These are phyloP conservation scores for Xerophyta viscosa DNA, from an alignment of 106 monocot genomes.

Conservation along the genomic window DNA sequence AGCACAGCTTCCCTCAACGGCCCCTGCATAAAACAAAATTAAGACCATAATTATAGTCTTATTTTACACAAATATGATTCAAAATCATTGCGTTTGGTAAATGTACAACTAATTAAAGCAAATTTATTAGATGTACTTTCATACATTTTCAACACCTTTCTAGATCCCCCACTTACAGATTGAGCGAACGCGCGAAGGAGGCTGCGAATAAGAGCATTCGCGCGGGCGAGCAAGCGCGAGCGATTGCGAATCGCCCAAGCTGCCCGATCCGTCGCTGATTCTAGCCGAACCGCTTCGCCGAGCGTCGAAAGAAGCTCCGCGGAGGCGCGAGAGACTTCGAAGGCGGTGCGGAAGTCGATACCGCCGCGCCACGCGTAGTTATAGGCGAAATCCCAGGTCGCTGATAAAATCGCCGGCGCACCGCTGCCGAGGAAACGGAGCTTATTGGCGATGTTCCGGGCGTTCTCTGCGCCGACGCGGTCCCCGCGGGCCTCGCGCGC, in stretches of 20 bases:
- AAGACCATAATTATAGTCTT: too few species aligned
- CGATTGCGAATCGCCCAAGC: slow-evolving; percentile 43
- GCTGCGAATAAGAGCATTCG: slow-evolving; percentile 23
- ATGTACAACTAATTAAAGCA: neutral
- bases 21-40: slow-evolving; percentile 53
- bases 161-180: slow-evolving; percentile 30
- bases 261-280: slow-evolving; percentile 29
- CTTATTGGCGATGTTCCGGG: slow-evolving; percentile 37
- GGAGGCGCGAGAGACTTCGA: slow-evolving; percentile 24
- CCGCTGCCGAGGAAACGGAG: slow-evolving; percentile 21
- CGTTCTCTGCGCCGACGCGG: slow-evolving; percentile 40
- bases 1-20: slow-evolving; percentile 62
- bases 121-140: neutral
- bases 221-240: slow-evolving; percentile 9
- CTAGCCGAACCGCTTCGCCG: slow-evolving; percentile 20
- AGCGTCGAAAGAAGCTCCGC: slow-evolving; percentile 18
- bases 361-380: slow-evolving; percentile 58
- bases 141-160: neutral
- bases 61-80: too few species aligned
- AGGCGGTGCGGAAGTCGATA: slow-evolving; percentile 4
- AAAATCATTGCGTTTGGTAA: too few species aligned
- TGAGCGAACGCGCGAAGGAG: slow-evolving; percentile 39
- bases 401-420: slow-evolving; percentile 30
- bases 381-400: slow-evolving; percentile 67
- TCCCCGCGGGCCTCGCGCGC: slow-evolving; percentile 53